phyloP scores from a whole-genome alignment of 805 yeast species.

The Saturnispora sekii region DNA sequence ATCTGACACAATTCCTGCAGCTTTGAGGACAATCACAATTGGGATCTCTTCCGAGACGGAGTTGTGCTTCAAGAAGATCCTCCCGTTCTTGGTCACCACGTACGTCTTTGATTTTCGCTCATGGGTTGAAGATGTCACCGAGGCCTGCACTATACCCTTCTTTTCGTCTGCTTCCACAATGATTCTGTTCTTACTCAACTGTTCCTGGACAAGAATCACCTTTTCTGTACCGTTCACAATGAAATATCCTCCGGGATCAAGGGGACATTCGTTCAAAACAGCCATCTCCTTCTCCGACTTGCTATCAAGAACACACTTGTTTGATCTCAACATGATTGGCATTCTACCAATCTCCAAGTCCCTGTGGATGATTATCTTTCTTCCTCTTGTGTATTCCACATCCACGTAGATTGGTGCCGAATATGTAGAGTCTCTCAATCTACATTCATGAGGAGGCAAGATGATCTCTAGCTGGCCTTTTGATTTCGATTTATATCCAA shows the following conservation, averaged over 20 bases:
- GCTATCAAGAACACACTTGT: conserved; percentile 80
- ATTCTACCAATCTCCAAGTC: conserved; percentile 93
- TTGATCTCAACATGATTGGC: conserved; percentile 97
- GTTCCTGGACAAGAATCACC: conserved; percentile 94
- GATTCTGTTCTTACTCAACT: conserved; percentile 91
- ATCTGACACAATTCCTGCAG: conserved; percentile 90
- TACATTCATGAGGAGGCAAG: conserved; percentile 88
- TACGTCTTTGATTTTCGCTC: conserved; percentile 97
- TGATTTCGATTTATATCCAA: conserved; percentile 63
- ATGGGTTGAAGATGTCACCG: conserved; percentile 96
- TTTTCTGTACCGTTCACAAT: conserved; percentile 97
- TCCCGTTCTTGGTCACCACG: conserved; percentile 84
- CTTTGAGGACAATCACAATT: conserved; percentile 84
- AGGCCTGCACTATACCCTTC: conserved; percentile 90
- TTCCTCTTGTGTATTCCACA: conserved; percentile 93
- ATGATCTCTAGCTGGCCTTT: conserved; percentile 41
- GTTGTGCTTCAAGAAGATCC: conserved; percentile 86
- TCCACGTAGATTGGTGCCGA: conserved; percentile 95
- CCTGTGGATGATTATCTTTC: conserved; percentile 80
- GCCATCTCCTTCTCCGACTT: conserved; percentile 83
- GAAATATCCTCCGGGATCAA: conserved; percentile 98
- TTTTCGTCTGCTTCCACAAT: conserved; percentile 96
- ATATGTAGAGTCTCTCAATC: conserved; percentile 87
- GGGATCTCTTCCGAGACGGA: conserved; percentile 94
- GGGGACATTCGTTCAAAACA: conserved; percentile 79